Evolutionary conservation across 1,139 yeast genomes (phyloP).

Genomic region (Hyphopichia fennica): DNA sequence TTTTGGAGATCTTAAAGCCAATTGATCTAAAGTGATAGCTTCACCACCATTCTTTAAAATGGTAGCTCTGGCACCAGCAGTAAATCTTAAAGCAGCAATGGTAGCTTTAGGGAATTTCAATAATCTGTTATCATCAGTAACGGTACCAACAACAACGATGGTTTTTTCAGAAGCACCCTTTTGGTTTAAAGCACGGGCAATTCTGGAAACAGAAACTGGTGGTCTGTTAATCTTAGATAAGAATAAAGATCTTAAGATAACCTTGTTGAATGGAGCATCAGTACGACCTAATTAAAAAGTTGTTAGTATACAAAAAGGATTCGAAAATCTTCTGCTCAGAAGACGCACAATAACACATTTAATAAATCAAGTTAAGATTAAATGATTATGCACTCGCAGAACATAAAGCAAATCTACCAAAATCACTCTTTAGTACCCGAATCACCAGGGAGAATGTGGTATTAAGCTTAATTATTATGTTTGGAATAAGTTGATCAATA

Average conservation of each 20-base stretch:
- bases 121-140: constrained; percentile 96
- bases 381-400: constrained; percentile 61
- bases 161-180: constrained; percentile 89
- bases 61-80: constrained; percentile 98
- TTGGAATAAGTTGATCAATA: neutral
- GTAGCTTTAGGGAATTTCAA: constrained; percentile 94
- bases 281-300: constrained; percentile 71
- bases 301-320: constrained; percentile 43
- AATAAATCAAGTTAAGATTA: constrained; percentile 1
- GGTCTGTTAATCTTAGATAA: constrained; percentile 99
- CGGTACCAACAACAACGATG: constrained; percentile 98
- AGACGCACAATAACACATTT: constrained; percentile 45
- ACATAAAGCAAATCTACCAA: constrained; percentile 9
- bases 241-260: constrained; percentile 90
- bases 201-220: constrained; percentile 95
- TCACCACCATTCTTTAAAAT: constrained; percentile 99
- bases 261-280: constrained; percentile 98
- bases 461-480: neutral
- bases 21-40: constrained; percentile 98
- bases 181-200: constrained; percentile 78
- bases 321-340: constrained; percentile 52
- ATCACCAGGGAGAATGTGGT: neutral
- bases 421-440: neutral
- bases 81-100: constrained; percentile 98
- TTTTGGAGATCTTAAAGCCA: constrained; percentile 98